Conservation (phyloP, 1,139 yeast genomes). For the Yamadazyma pseudoaaseri region DNA sequence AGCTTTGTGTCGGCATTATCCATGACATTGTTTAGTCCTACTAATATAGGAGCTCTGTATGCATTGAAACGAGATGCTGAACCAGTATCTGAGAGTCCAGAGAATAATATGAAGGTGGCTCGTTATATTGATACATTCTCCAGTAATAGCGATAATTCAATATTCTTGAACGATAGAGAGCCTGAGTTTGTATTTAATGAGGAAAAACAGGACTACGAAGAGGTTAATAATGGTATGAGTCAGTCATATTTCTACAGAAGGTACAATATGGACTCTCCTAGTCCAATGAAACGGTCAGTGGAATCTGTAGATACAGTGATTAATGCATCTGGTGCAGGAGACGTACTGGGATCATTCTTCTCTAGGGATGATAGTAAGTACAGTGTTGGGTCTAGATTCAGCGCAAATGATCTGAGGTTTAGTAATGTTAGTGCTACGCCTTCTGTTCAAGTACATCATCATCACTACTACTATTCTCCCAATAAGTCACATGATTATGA, state of each 20-base stretch:
- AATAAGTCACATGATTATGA: constrained; percentile 5
- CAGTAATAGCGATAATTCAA: constrained; percentile 18
- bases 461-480: constrained; percentile 18
- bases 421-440: constrained; percentile 7
- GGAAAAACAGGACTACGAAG: constrained; percentile 19
- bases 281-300: constrained; percentile 12
- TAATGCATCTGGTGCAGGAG: not conserved
- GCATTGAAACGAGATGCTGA: constrained; percentile 22
- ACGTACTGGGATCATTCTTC: not conserved
- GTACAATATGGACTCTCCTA: constrained; percentile 10
- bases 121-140: constrained; percentile 22
- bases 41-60: constrained; percentile 38
- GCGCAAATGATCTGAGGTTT: not conserved
- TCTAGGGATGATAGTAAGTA: not conserved
- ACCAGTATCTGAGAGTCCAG: constrained; percentile 23
- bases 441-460: constrained; percentile 17
- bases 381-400: not conserved
- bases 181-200: constrained; percentile 24
- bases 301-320: constrained; percentile 13
- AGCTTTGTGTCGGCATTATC: constrained; percentile 21
- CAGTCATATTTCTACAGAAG: constrained; percentile 18
- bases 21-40: constrained; percentile 29
- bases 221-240: constrained; percentile 14
- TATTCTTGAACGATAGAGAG: constrained; percentile 16
- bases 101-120: constrained; percentile 15